Base-by-base conservation (phyloP, 306 rosid genomes). In the Gleditsia sinensis region DNA sequence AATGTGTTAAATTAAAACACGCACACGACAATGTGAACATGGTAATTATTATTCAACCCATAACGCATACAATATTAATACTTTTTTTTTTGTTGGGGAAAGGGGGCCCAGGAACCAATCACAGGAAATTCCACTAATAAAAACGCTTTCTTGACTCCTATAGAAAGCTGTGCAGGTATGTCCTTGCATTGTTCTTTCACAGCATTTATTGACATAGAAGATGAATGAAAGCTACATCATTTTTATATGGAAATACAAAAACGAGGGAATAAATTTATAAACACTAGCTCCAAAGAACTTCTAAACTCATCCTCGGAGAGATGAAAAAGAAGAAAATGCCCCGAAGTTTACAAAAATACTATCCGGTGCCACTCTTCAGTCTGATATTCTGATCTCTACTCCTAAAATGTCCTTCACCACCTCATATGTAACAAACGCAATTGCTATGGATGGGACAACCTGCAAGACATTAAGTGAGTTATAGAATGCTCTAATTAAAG, bases 401-500 rank as follows among this genome's bases (percentile, higher is more conserved):
- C 99, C 99, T 84, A 94, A 80, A 79, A 94, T 37, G 71, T 94
- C 99, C 90, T 94, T 94, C 88, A 94, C 96, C 93, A 83, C 53
- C 87, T 94, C 99, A 3, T 94, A 94, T 8, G 97, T 51, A 61
- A 94, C 99, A 65, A 94, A 94, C 20, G 99, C 97, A 57, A 94
- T 72, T 36, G 99, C 95, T 78, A 94, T 94, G 6, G 99, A 94
- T 59, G 99, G 99, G 68, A 92, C 99, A 40, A 94, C 99, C 99
- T 94, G 93, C 75, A 83, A 72, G 61, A 82, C 64, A 76, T 62
- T 19, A 59, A 73, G 60, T 17, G 19, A 75, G 74, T 74, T 32
- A 64, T 61, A 69, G 32, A 73, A 69, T 48, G 66, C 9, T 40
- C 9, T 9, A 54, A 72, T 6, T 69, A 17, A 64, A 39, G 77